These are phyloP conservation scores for Colletotrichum shisoi DNA, from an alignment of 2,329 filamentous ascomycete species.

Conservation along the genomic window DNA sequence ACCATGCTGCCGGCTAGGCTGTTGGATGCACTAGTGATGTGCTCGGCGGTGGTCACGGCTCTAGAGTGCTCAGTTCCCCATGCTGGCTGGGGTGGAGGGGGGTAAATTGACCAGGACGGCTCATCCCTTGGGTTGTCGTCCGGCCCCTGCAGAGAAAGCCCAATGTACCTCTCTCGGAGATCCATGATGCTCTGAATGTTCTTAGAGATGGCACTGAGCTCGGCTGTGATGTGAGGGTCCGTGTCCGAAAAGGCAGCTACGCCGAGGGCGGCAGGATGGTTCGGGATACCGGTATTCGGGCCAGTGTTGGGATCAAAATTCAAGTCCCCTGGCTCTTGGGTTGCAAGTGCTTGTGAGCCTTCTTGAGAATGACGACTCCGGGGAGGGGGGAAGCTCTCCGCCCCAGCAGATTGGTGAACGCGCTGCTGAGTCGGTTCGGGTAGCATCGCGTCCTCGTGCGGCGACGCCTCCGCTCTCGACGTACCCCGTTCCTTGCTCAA, in stretches of 20 bases:
- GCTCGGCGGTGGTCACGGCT: constrained; percentile 47
- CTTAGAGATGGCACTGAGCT: constrained; percentile 84
- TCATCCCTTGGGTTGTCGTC: constrained; percentile 89
- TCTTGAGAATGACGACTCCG: constrained; percentile 1
- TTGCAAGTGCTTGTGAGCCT: not conserved
- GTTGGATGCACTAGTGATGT: constrained; percentile 50
- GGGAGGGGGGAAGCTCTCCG: not conserved
- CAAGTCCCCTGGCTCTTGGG: not conserved
- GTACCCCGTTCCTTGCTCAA: constrained; percentile 5
- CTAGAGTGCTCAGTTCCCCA: constrained; percentile 60
- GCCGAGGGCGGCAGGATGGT: constrained; percentile 64
- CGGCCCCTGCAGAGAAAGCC: constrained; percentile 80
- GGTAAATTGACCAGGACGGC: constrained; percentile 85
- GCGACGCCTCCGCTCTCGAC: not conserved
- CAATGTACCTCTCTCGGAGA: constrained; percentile 86
- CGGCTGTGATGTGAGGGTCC: constrained; percentile 81
- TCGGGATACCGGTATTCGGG: not conserved
- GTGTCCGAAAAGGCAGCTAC: constrained; percentile 73
- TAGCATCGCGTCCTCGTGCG: constrained; percentile 24
- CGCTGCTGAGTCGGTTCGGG: constrained; percentile 19
- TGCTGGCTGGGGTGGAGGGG: constrained; percentile 86
- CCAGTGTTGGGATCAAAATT: constrained; percentile 16
- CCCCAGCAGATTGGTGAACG: not conserved
- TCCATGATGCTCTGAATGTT: constrained; percentile 92
- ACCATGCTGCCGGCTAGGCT: constrained; percentile 60